A percentile compares a stretch with the other conserved stretches of the same genome.
Evolutionary conservation across 306 rosid species (phyloP).

Genomic region (Rosa lucieae): DNA sequence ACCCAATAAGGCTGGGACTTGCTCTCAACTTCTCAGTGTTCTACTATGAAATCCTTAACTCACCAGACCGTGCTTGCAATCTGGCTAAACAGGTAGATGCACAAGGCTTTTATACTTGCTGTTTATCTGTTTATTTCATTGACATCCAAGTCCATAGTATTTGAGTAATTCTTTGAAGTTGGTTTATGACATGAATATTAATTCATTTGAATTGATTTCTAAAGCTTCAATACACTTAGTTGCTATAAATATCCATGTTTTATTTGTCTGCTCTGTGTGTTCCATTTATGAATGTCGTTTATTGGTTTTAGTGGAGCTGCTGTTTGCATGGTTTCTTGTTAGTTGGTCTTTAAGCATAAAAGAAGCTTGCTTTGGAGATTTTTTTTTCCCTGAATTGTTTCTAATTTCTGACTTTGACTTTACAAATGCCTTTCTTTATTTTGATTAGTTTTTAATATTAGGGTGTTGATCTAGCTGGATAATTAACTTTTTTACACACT

Average conservation of each 20-base stretch:
- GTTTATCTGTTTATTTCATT: background rate
- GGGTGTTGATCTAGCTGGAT: background rate
- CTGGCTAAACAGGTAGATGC: conserved; percentile 78
- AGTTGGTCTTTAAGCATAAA: background rate
- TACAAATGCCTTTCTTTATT: background rate
- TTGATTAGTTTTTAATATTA: background rate
- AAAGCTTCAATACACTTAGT: background rate
- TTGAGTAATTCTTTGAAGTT: background rate
- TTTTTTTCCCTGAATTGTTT: background rate
- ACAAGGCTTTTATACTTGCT: background rate
- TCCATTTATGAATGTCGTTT: background rate
- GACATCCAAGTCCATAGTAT: background rate
- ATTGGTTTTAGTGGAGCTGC: background rate
- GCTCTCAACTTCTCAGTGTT: conserved; percentile 97
- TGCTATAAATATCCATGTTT: background rate
- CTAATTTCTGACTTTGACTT: background rate
- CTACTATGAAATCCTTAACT: conserved; percentile 93
- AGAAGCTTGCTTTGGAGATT: background rate
- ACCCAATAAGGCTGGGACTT: conserved; percentile 96
- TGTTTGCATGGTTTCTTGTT: background rate
- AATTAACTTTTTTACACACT: background rate
- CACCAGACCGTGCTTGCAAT: conserved; percentile 97
- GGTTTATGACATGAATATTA: background rate
- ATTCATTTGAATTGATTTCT: background rate
- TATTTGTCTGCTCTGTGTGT: background rate